Evolutionary conservation across 805 yeast species (phyloP).

Genomic region (Candida oleophila): DNA sequence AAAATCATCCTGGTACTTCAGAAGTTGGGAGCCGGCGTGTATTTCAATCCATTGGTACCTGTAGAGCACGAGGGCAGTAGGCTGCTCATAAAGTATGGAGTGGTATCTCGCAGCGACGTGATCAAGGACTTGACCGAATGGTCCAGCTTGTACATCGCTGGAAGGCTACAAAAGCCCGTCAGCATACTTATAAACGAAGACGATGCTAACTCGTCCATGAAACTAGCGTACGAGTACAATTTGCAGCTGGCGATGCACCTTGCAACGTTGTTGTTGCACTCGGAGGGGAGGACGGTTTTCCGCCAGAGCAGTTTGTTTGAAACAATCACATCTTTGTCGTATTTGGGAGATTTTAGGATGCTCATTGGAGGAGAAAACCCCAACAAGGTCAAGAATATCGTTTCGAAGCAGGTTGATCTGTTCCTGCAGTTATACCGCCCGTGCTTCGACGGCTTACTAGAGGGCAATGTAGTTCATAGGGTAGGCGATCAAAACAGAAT

Average conservation of each 20-base stretch:
- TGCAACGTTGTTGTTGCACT: constrained; percentile 41
- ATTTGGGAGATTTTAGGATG: constrained; percentile 88
- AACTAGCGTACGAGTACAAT: constrained; percentile 72
- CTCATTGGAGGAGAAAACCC: constrained; percentile 89
- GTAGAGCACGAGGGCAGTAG: constrained; percentile 42
- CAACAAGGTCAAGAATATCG: constrained; percentile 81
- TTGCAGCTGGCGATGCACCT: constrained; percentile 74
- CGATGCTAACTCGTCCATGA: constrained; percentile 56
- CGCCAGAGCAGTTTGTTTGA: constrained; percentile 67
- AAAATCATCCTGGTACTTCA: constrained; percentile 33
- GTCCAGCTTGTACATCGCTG: constrained; percentile 85
- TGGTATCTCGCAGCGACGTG: constrained; percentile 62
- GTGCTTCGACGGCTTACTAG: constrained; percentile 43
- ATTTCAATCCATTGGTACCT: constrained; percentile 86
- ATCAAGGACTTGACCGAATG: constrained; percentile 76
- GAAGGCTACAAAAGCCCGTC: constrained; percentile 93
- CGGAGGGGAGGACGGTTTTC: constrained; percentile 24
- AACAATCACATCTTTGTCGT: constrained; percentile 77
- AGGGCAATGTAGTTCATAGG: constrained; percentile 6
- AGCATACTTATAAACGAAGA: constrained; percentile 45
- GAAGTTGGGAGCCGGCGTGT: constrained; percentile 82
- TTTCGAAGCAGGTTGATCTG: constrained; percentile 64
- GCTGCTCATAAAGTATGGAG: constrained; percentile 76
- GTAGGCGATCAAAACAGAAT: constrained; percentile 3
- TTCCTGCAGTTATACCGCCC: constrained; percentile 80